Percentiles rank a stretch among this genome's conserved stretches.
Evolutionary conservation across 148 eudicot genomes (phyloP).

Genomic region (Tetragonia tetragonoides): DNA sequence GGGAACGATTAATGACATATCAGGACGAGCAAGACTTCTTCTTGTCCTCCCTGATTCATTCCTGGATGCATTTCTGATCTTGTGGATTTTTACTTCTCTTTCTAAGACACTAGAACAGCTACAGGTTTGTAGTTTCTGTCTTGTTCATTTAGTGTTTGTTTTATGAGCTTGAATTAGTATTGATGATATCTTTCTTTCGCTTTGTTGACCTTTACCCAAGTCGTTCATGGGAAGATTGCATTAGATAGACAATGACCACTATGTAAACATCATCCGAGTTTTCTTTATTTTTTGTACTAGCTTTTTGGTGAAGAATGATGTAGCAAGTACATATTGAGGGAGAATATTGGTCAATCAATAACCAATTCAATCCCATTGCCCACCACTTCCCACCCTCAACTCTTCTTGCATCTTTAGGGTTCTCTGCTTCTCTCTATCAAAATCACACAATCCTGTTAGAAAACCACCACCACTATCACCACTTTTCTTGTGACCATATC

Average conservation of each 20-base stretch:
- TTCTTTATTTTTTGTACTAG: neutral
- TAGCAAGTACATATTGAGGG: neutral
- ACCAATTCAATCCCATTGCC: neutral
- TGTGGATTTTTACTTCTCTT: slow-evolving; percentile 96
- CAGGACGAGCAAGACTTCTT: slow-evolving; percentile 87
- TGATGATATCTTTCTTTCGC: neutral
- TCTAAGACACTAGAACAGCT: slow-evolving; percentile 92
- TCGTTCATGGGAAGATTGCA: neutral
- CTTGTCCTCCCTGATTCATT: slow-evolving; percentile 83
- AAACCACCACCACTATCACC: neutral
- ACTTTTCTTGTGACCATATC: slow-evolving; percentile 1
- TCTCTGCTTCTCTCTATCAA: neutral
- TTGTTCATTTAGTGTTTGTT: neutral
- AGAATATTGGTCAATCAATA: neutral
- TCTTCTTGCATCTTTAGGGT: neutral
- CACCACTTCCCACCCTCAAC: neutral
- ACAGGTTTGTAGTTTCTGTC: slow-evolving; percentile 51
- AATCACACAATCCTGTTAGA: neutral
- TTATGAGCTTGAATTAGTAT: neutral
- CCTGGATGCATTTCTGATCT: slow-evolving; percentile 79
- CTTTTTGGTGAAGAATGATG: neutral
- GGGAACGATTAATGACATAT: slow-evolving; percentile 83
- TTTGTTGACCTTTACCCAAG: neutral
- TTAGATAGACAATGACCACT: neutral
- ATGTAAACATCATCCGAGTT: neutral